A percentile compares a stretch with the other conserved stretches of the same genome.
Evolutionary conservation across 805 yeast genomes (phyloP).

Genomic region (Ascoidea asiatica): DNA sequence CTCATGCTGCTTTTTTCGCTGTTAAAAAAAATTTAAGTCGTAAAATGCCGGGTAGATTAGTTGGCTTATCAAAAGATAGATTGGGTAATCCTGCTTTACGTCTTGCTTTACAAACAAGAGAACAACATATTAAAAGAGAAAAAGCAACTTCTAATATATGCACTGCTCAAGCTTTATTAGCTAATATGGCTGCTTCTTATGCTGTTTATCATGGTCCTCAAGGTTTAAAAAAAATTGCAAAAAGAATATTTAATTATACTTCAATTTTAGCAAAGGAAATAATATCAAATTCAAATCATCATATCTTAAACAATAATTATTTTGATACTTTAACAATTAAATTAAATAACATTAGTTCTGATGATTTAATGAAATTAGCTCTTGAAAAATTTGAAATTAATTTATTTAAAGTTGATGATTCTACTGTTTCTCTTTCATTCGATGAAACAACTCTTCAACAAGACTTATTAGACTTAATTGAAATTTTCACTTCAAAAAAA

Average conservation of each 20-base stretch:
- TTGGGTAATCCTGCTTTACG: constrained; percentile 82
- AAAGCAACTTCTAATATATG: constrained; percentile 97
- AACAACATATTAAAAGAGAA: constrained; percentile 95
- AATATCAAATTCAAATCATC: constrained; percentile 24
- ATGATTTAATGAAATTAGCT: constrained; percentile 43
- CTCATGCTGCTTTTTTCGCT: constrained; percentile 96
- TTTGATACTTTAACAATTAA: constrained; percentile 79
- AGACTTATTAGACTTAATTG: constrained; percentile 46
- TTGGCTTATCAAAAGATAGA: constrained; percentile 87
- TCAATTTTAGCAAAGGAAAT: constrained; percentile 54
- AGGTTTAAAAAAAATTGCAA: constrained; percentile 70
- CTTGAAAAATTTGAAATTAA: constrained; percentile 55
- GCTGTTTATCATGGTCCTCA: constrained; percentile 93
- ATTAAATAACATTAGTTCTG: constrained; percentile 36
- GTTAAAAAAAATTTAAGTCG: constrained; percentile 71
- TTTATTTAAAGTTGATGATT: constrained; percentile 50
- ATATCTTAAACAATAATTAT: constrained; percentile 46
- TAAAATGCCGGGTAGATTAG: constrained; percentile 92
- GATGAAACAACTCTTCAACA: constrained; percentile 71
- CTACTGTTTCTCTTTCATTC: constrained; percentile 62
- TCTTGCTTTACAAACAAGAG: constrained; percentile 93
- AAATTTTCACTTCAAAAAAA: constrained; percentile 40
- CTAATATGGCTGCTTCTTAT: constrained; percentile 91
- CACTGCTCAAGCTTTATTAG: constrained; percentile 93
- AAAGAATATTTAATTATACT: constrained; percentile 63